These are phyloP conservation scores for Tylopilus plumbeoviolaceoides DNA, from an alignment of 768 basidiomycete genomes.

Conservation along the genomic window DNA sequence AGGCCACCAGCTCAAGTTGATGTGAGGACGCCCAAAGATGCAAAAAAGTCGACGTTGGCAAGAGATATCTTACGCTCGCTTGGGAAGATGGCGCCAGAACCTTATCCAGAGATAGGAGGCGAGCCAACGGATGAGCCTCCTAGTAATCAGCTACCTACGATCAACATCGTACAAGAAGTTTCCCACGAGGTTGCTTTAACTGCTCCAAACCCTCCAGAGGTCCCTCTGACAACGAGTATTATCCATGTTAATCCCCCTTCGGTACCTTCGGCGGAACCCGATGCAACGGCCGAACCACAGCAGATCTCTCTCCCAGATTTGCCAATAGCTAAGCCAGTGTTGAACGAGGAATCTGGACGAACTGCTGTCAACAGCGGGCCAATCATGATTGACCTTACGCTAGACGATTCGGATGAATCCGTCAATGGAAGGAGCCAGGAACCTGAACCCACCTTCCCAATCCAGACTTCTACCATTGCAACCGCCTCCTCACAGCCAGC, in stretches of 20 bases:
- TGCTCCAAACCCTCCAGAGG: background rate
- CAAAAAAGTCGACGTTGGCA: conserved; percentile 50
- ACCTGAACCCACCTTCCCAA: conserved; percentile 8
- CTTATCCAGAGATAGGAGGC: conserved; percentile 5
- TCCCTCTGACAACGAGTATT: background rate
- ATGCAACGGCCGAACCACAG: background rate
- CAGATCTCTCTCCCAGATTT: background rate
- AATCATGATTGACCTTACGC: conserved; percentile 27
- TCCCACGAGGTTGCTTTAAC: background rate
- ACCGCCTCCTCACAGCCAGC: conserved; percentile 5
- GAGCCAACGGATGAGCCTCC: background rate
- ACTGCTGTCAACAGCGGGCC: conserved; percentile 7
- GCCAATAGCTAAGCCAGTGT: background rate
- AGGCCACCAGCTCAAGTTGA: background rate
- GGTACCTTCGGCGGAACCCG: background rate
- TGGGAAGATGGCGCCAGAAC: conserved; percentile 22
- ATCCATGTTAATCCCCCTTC: background rate
- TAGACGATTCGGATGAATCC: conserved; percentile 23
- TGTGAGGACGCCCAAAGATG: conserved; percentile 35
- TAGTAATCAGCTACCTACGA: background rate
- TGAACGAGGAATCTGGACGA: conserved; percentile 1
- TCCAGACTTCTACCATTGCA: conserved; percentile 2
- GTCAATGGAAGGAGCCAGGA: conserved; percentile 8
- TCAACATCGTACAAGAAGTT: background rate
- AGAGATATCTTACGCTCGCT: conserved; percentile 55